phyloP scores from a whole-genome alignment of 208 protist genomes.

The Entamoeba moshkovskii region DNA sequence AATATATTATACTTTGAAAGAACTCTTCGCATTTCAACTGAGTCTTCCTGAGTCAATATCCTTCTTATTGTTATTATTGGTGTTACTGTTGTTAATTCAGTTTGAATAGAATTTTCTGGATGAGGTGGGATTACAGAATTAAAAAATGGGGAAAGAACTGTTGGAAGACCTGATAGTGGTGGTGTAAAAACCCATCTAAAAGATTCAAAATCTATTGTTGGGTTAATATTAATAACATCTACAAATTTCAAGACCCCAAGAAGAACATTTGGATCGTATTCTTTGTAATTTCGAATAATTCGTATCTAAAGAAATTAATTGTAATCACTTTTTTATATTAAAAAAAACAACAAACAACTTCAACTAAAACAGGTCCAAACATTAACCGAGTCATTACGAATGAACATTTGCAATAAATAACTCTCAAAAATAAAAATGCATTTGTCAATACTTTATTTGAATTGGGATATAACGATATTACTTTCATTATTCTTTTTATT shows the following conservation, averaged over 20 bases:
- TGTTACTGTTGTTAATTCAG: neutral
- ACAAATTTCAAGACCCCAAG: neutral
- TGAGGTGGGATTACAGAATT: neutral
- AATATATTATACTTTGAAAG: neutral
- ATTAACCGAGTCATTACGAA: neutral
- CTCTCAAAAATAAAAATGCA: neutral
- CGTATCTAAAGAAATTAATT: neutral
- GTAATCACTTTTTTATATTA: neutral
- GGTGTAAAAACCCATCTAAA: neutral
- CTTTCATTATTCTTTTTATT: neutral
- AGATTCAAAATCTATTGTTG: neutral
- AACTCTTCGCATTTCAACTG: neutral
- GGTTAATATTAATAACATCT: neutral
- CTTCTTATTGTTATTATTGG: neutral
- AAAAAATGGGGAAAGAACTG: neutral
- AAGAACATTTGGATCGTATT: neutral
- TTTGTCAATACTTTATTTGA: neutral
- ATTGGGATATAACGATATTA: neutral
- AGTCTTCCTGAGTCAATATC: neutral
- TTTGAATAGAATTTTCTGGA: neutral
- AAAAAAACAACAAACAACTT: neutral
- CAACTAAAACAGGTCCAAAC: neutral
- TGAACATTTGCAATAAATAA: neutral
- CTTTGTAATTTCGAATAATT: neutral
- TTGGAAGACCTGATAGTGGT: neutral